Evolutionary conservation across 2,329 filamentous ascomycete genomes (phyloP), one percentile per base, ranked within the genome.

Genomic region (Hypoxylon sp.): DNA sequence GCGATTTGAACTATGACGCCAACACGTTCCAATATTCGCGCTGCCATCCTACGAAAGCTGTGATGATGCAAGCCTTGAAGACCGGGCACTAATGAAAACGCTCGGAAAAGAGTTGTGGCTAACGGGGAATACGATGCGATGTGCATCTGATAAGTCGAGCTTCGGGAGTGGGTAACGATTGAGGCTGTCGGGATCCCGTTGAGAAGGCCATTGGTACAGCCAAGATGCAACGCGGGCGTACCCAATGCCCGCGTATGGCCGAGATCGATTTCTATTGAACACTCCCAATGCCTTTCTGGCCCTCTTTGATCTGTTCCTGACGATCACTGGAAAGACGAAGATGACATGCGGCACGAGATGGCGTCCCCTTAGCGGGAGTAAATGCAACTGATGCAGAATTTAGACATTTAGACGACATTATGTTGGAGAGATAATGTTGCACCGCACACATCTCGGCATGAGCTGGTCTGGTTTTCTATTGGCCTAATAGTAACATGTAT

Each of bases 31-130:
- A 24, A 28, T 51, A 22, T 60, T 34, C 8, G 46, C 30, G 26
- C 22, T 24, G 37, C 28, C 26, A 3, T 28, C 48, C 39, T 52
- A 53, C 20, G 46, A 43, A 22, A 19, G 46, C 54, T 30, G 55
- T 62, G 52, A 60, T 52, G 60, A 57, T 55, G 62, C 56, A 65
- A 60, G 62, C 62, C 54, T 28, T 47, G 6, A 47, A 59, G 32
- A n/a, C 47, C 53, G 26, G 22, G 20, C 53, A 43, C 55, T 62
- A 59, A 62, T 65, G 22, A 41, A 46, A 55, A 47, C 26, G 43
- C 20, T 6, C 17, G 11, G n/a, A 34, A 47, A 26, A 30, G 46
- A 26, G n/a, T 26, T 37, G 52, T 57, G 56, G 56, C 58, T 46
- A 44, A 62, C 46, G 30, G 30, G 22, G 39, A 52, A 34, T 37